Evolutionary conservation across 306 rosid genomes (phyloP).

Genomic region (Clitoria ternatea): DNA sequence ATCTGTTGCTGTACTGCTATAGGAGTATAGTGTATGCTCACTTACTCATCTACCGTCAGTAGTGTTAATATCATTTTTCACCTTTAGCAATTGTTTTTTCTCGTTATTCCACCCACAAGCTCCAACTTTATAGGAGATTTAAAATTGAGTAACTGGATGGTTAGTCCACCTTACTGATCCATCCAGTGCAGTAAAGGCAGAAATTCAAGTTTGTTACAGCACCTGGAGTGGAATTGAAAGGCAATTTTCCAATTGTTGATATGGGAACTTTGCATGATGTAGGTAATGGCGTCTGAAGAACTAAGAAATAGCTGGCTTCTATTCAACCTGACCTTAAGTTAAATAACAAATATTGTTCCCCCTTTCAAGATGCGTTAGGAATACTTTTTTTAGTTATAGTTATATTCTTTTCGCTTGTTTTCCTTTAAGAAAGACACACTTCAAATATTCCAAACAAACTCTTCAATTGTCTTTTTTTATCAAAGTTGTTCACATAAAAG

Average conservation of each 20-base stretch:
- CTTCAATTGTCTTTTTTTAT: neutral
- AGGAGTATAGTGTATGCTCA: too few relatives aligned
- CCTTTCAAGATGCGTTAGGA: neutral
- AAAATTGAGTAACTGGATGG: neutral
- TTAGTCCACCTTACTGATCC: neutral
- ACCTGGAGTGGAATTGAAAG: neutral
- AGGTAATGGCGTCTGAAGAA: neutral
- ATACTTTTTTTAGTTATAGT: neutral
- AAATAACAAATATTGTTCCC: neutral
- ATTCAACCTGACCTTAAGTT: neutral
- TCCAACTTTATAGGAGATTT: neutral
- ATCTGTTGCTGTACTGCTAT: neutral
- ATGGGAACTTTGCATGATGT: neutral
- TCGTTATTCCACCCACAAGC: neutral
- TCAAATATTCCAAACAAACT: neutral
- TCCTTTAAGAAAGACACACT: neutral
- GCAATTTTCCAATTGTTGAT: neutral
- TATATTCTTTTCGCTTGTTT: neutral
- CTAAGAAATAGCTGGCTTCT: neutral
- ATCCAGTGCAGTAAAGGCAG: neutral
- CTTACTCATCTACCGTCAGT: neutral
- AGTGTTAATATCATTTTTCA: neutral
- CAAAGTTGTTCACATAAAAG: neutral
- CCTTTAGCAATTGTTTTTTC: neutral
- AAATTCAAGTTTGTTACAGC: neutral